A percentile compares a stretch with the other conserved stretches of the same genome.
Evolutionary conservation across 495 filamentous ascomycete genomes (phyloP).

Genomic region (Patellaria atrata): DNA sequence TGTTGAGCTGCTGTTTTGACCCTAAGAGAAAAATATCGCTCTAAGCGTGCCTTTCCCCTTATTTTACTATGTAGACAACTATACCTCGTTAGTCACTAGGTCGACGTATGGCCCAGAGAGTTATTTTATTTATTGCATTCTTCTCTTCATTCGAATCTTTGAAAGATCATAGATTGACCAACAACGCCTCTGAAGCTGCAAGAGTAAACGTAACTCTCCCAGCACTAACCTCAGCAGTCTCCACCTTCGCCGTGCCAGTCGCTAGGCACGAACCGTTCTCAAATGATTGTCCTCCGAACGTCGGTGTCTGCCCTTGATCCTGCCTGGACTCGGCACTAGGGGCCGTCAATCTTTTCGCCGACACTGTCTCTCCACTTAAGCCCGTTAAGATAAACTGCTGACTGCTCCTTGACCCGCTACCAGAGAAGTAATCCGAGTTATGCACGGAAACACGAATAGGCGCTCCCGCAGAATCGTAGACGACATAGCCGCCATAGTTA

Average conservation of each 20-base stretch:
- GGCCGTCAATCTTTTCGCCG: conserved; percentile 41
- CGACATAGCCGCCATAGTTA: conserved; percentile 38
- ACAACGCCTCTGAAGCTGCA: conserved; percentile 39
- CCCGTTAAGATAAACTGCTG: conserved; percentile 36
- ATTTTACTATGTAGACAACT: no score
- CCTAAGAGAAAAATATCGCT: no score
- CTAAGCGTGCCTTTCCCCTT: no score
- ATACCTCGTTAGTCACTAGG: no score
- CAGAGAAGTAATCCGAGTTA: conserved; percentile 43
- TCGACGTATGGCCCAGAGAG: no score
- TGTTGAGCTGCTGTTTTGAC: no score
- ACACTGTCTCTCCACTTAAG: conserved; percentile 26
- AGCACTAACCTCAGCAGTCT: conserved; percentile 32
- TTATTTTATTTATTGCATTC: no score
- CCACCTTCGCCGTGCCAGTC: conserved; percentile 26
- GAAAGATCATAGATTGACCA: conserved; percentile 33
- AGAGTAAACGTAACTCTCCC: conserved; percentile 37
- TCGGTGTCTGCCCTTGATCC: conserved; percentile 33
- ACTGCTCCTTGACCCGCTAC: conserved; percentile 31
- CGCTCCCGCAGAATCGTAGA: conserved; percentile 29
- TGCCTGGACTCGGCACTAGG: conserved; percentile 34
- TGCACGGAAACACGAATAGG: conserved; percentile 36
- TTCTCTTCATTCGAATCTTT: no score
- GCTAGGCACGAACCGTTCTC: conserved; percentile 35
- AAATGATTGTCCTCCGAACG: conserved; percentile 40